Base-by-base conservation (phyloP, 1,139 yeast genomes). In the Candida sp. region DNA sequence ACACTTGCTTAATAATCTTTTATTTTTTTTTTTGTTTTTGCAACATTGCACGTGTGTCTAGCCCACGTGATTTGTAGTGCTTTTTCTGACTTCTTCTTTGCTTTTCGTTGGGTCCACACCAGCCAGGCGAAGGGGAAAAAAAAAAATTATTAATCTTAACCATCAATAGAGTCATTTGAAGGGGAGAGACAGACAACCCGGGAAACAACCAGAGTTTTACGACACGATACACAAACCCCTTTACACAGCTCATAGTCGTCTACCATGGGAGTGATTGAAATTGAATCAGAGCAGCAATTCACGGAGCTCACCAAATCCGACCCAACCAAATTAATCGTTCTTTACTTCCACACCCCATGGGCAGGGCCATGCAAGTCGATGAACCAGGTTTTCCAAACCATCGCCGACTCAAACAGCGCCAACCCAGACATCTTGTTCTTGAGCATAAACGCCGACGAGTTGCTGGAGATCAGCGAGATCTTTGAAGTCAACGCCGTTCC, bases 401-500 rank as follows among this genome's bases (percentile, higher is more conserved):
- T 85, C 57, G 84, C 88, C 3, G 78, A 77, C 52, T 61, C 68
- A 7, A 63, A 58, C 49, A 78, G 81, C 49, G 58, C 61, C 23
- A 39, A 45, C 33, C 4, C 22, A 7, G 39, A 37, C 9, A 64
- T 73, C 49, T 55, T 80, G 40, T 90, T 90, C 65, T 75, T 93
- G 32, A 82, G 93, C 40, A 86, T 94, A 50, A 88, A 94, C 67
- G 99, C 99, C 22, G 98, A 94, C 62, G 87, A 85, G 47, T 87
- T 87, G 61, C 86, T 90, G 22, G 97, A 92, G 58, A 89, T 94
- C 58, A 83, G 96, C 44, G 97, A 93, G 67, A 73, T 92, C 48
- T 92, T 94, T 59, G 98, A 93, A 60, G 96, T 94, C n/a, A 80
- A 89, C 35, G 96, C 98, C 1, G 98, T 94, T 25, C 99, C 99